These are phyloP conservation scores for Choanephora cucurbitarum DNA, from an alignment of 371 early-diverging fungal species.

Conservation along the genomic window DNA sequence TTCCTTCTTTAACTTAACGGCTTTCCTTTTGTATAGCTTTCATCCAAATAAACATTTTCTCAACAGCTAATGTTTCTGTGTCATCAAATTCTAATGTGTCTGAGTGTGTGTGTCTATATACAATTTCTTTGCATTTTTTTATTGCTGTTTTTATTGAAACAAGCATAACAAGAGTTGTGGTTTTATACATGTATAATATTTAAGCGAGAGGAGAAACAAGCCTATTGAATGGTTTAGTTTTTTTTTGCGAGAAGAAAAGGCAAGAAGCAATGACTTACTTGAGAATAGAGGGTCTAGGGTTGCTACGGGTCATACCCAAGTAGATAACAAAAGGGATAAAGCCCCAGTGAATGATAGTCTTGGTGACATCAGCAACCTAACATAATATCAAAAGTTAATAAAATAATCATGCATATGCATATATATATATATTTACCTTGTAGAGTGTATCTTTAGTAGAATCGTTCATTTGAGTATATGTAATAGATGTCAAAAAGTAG, in stretches of 20 bases:
- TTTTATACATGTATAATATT: conserved; percentile 1
- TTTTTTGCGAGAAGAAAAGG: too few species aligned
- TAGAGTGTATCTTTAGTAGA: conserved; percentile 54
- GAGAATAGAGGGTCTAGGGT: conserved; percentile 64
- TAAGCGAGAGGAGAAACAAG: conserved; percentile 53
- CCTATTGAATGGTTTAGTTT: conserved; percentile 19
- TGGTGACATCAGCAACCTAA: conserved; percentile 58
- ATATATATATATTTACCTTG: conserved; percentile 35
- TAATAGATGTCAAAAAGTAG: conserved; percentile 8
- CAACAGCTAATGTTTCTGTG: too few species aligned
- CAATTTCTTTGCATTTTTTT: neutral
- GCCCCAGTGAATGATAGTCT: conserved; percentile 67
- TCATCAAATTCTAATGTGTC: too few species aligned
- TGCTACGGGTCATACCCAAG: conserved; percentile 62
- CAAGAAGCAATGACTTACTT: conserved; percentile 28
- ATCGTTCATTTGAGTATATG: conserved; percentile 58
- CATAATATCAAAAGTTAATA: too few species aligned
- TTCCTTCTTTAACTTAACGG: too few species aligned
- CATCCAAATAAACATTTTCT: too few species aligned
- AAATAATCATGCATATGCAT: conserved; percentile 1
- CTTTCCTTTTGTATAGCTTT: too few species aligned
- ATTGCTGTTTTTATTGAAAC: neutral
- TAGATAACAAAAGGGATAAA: conserved; percentile 70
- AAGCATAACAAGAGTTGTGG: neutral
- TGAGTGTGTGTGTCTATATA: too few species aligned